These are phyloP conservation scores for Caryocar brasiliense DNA, from an alignment of 441 rosid species.

Conservation along the genomic window DNA sequence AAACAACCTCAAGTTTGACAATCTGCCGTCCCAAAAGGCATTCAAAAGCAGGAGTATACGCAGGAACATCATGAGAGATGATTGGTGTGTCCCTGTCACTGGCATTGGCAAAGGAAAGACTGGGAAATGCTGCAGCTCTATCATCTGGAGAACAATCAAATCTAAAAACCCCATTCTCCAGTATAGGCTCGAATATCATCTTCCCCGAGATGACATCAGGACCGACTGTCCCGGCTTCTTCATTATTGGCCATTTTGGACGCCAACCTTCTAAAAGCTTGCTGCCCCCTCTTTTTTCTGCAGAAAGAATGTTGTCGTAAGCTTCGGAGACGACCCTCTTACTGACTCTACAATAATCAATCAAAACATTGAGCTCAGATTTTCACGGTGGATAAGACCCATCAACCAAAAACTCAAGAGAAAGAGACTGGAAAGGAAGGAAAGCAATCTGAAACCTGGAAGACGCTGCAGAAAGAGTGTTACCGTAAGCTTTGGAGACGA, in stretches of 20 bases:
- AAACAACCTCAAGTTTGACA: slow-evolving; percentile 57
- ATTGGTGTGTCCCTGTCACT: slow-evolving; percentile 52
- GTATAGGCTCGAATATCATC: slow-evolving; percentile 63
- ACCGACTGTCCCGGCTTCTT: not conserved
- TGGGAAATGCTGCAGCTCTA: slow-evolving; percentile 51
- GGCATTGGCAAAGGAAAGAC: slow-evolving; percentile 54
- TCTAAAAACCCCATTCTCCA: slow-evolving; percentile 70
- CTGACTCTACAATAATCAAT: too few relatives aligned
- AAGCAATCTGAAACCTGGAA: too few relatives aligned
- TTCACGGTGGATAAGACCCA: too few relatives aligned
- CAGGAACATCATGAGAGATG: slow-evolving; percentile 31
- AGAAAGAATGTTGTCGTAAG: too few relatives aligned
- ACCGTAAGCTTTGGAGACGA: too few relatives aligned
- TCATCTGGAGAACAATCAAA: slow-evolving; percentile 59
- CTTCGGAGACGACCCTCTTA: too few relatives aligned
- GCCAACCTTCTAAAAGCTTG: too few relatives aligned
- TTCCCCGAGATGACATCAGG: slow-evolving; percentile 25
- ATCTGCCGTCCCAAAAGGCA: slow-evolving; percentile 41
- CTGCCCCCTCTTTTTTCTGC: too few relatives aligned
- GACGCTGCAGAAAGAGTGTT: too few relatives aligned
- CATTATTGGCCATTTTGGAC: not conserved
- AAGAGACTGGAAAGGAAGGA: too few relatives aligned
- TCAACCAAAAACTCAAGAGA: too few relatives aligned
- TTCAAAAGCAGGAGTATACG: slow-evolving; percentile 39
- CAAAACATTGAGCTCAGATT: too few relatives aligned